Percentiles rank a stretch among this genome's conserved stretches.
These are phyloP conservation scores for Cercis canadensis DNA, from an alignment of 306 rosid genomes.

Conservation along the genomic window DNA sequence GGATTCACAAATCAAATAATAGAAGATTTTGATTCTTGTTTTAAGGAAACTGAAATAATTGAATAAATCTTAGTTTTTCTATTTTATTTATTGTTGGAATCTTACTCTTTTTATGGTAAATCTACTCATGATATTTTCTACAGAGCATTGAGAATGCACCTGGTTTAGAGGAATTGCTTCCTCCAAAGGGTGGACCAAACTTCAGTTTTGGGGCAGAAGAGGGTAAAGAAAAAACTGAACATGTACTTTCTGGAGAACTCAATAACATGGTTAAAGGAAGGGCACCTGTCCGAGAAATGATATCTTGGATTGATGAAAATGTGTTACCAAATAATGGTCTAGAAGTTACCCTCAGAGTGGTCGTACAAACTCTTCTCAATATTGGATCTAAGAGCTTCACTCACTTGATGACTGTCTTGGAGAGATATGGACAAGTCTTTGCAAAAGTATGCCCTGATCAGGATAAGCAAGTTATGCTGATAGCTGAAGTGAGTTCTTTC, in stretches of 20 bases:
- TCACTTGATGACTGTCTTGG: conserved; percentile 93
- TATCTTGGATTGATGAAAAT: conserved; percentile 86
- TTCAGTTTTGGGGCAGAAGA: conserved; percentile 67
- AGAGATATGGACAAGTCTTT: conserved; percentile 92
- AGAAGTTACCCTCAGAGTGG: conserved; percentile 78
- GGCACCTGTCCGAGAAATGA: conserved; percentile 80
- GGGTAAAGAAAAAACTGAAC: conserved; percentile 62
- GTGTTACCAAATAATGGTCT: conserved; percentile 80
- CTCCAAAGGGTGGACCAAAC: conserved; percentile 88
- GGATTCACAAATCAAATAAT: not conserved
- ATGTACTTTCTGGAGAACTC: conserved; percentile 73
- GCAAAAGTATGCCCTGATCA: conserved; percentile 80
- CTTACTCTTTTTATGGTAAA: conserved; percentile 17
- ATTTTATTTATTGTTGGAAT: conserved; percentile 9
- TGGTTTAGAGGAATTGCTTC: conserved; percentile 95
- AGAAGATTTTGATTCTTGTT: not conserved
- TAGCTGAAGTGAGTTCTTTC: conserved; percentile 76
- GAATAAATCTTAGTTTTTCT: conserved; percentile 9
- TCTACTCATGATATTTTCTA: conserved; percentile 37
- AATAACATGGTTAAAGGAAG: conserved; percentile 87
- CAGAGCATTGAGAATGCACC: conserved; percentile 96
- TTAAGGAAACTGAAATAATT: not conserved
- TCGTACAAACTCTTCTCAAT: conserved; percentile 84
- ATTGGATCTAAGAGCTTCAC: conserved; percentile 98
- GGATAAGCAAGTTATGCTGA: conserved; percentile 91